Percentiles rank a stretch among this genome's conserved stretches.
Evolutionary conservation across 768 basidiomycete species (phyloP).

Genomic region (Tricholoma matsutake): DNA sequence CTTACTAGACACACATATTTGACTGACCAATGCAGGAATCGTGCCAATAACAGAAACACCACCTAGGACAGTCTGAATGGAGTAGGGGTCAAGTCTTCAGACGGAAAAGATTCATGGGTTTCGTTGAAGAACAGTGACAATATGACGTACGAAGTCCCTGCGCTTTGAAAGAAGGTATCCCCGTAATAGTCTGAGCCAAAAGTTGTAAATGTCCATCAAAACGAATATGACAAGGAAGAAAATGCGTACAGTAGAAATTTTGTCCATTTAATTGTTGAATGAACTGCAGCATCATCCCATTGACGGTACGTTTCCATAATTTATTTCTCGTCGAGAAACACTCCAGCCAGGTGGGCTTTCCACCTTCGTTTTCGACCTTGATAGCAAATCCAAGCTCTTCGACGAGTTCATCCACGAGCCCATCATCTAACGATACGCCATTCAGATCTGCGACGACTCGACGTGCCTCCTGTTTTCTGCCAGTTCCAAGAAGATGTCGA

Average conservation of each 20-base stretch:
- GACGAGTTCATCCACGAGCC: conserved; percentile 54
- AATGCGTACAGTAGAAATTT: conserved; percentile 67
- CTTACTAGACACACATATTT: conserved; percentile 4
- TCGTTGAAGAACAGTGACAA: neutral
- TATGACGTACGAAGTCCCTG: conserved; percentile 60
- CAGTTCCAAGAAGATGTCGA: conserved; percentile 64
- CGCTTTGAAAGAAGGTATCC: conserved; percentile 76
- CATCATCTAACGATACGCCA: conserved; percentile 54
- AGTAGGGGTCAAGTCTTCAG: conserved; percentile 57
- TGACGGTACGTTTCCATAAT: conserved; percentile 70
- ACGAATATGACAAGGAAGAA: neutral
- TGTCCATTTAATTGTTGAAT: conserved; percentile 81
- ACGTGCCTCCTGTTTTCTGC: conserved; percentile 51
- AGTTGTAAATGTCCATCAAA: neutral
- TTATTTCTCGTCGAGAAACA: conserved; percentile 69
- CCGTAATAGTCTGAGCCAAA: conserved; percentile 65
- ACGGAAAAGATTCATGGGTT: neutral
- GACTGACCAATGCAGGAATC: conserved; percentile 57
- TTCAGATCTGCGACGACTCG: conserved; percentile 66
- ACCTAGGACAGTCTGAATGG: conserved; percentile 76
- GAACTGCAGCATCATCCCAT: conserved; percentile 84
- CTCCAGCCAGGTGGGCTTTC: conserved; percentile 75
- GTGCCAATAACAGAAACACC: conserved; percentile 72
- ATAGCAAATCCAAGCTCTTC: conserved; percentile 67
- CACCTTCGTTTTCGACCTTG: conserved; percentile 72